These are phyloP conservation scores for Phialocephala subalpina DNA, from an alignment of 2,329 filamentous ascomycete genomes.

Conservation along the genomic window DNA sequence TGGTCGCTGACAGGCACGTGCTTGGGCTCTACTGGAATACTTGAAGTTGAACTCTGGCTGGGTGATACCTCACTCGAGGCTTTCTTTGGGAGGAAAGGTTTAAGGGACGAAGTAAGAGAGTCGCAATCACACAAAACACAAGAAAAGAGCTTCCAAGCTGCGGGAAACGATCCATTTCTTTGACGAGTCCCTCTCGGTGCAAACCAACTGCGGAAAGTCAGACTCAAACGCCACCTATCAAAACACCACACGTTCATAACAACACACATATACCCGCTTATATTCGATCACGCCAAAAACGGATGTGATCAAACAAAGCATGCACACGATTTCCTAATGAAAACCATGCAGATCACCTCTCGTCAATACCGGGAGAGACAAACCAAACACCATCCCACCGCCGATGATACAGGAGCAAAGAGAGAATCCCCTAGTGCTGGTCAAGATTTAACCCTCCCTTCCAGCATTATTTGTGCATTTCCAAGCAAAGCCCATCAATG, in stretches of 20 bases:
- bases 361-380: slow-evolving; percentile 24
- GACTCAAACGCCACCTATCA: slow-evolving; percentile 34
- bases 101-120: too few relatives aligned
- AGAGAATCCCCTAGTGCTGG: slow-evolving; percentile 27
- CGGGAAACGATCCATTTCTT: slow-evolving; percentile 1
- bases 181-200: slow-evolving; percentile 1
- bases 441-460: slow-evolving; percentile 9
- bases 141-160: background rate
- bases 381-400: slow-evolving; percentile 36
- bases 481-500: slow-evolving; percentile 29
- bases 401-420: slow-evolving; percentile 31
- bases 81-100: too few relatives aligned
- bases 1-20: too few relatives aligned
- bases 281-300: slow-evolving; percentile 10
- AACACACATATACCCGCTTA: slow-evolving; percentile 25
- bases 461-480: slow-evolving; percentile 26
- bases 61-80: too few relatives aligned
- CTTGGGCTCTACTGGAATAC: too few relatives aligned
- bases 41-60: too few relatives aligned
- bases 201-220: slow-evolving; percentile 7
- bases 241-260: slow-evolving; percentile 31
- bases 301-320: slow-evolving; percentile 18
- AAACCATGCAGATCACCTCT: slow-evolving; percentile 16
- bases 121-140: too few relatives aligned
- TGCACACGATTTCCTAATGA: slow-evolving; percentile 22